These are phyloP conservation scores for Thalassiosira ordinaria DNA, from an alignment of 352 stramenopile species.

Conservation along the genomic window DNA sequence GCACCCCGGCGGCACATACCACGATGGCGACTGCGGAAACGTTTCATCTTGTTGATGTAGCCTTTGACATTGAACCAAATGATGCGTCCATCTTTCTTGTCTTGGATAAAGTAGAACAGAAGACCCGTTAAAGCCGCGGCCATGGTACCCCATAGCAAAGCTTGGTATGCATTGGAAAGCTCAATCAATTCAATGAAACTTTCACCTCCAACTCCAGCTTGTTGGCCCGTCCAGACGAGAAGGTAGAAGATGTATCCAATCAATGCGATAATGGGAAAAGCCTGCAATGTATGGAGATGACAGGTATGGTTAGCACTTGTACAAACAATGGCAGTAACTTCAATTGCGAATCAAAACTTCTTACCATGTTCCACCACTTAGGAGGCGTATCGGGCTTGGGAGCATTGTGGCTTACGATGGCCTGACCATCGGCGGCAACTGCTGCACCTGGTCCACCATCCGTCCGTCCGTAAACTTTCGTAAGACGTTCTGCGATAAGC, in stretches of 20 bases:
- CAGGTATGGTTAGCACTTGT: too few relatives aligned
- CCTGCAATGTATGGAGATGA: too few relatives aligned
- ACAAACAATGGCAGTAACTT: too few relatives aligned
- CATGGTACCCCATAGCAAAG: conserved; percentile 74
- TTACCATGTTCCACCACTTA: conserved; percentile 74
- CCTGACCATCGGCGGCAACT: conserved; percentile 22
- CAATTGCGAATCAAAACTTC: too few relatives aligned
- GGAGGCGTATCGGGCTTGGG: conserved; percentile 63
- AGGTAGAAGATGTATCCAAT: conserved; percentile 72
- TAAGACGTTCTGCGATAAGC: conserved; percentile 75
- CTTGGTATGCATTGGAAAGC: conserved; percentile 58
- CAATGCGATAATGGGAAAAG: conserved; percentile 33
- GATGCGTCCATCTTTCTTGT: conserved; percentile 61
- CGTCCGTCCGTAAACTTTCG: conserved; percentile 66
- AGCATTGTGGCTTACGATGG: conserved; percentile 48
- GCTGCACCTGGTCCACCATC: conserved; percentile 61
- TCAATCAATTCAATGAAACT: conserved; percentile 72
- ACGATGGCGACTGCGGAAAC: neutral
- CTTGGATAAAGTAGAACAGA: conserved; percentile 75
- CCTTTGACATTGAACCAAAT: conserved; percentile 53
- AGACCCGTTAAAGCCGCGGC: conserved; percentile 52
- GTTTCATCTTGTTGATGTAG: conserved; percentile 40
- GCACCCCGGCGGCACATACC: neutral
- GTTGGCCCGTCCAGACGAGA: conserved; percentile 63
- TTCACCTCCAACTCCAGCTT: conserved; percentile 32